A percentile compares a stretch with the other conserved stretches of the same genome.
phyloP scores from a whole-genome alignment of 1,139 yeast species.

The Taphrina confusa region DNA sequence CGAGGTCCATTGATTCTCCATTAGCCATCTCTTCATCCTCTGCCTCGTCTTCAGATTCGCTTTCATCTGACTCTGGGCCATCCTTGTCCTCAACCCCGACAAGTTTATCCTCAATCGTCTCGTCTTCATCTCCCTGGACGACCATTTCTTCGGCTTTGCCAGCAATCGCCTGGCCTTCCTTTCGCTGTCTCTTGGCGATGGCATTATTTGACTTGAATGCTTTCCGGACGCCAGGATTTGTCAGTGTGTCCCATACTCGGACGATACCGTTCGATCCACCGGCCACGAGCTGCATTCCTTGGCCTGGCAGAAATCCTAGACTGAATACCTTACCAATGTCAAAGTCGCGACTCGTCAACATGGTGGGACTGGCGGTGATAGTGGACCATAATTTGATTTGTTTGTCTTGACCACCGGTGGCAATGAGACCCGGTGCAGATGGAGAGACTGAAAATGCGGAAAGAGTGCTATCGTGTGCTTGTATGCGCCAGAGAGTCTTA shows the following conservation, averaged over 20 bases:
- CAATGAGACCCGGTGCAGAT: conserved; percentile 70
- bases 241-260: conserved; percentile 90
- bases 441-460: conserved; percentile 74
- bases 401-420: conserved; percentile 79
- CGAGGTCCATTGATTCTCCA: conserved; percentile 15
- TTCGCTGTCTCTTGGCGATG: background rate
- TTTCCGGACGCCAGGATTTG: conserved; percentile 74
- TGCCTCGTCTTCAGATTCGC: conserved; percentile 1
- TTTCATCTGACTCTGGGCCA: conserved; percentile 22
- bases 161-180: background rate
- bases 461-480: conserved; percentile 95
- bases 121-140: background rate
- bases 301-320: conserved; percentile 81
- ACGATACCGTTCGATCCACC: conserved; percentile 87
- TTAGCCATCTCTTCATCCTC: conserved; percentile 12
- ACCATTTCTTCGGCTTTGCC: background rate
- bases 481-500: conserved; percentile 74
- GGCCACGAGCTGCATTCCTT: conserved; percentile 76
- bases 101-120: background rate
- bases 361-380: conserved; percentile 67
- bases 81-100: conserved; percentile 20
- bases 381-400: conserved; percentile 75
- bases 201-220: conserved; percentile 43
- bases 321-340: conserved; percentile 93
- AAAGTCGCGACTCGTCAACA: conserved; percentile 88